These are phyloP conservation scores for Filosporella fistucella DNA, from an alignment of 495 filamentous ascomycete species.

Conservation along the genomic window DNA sequence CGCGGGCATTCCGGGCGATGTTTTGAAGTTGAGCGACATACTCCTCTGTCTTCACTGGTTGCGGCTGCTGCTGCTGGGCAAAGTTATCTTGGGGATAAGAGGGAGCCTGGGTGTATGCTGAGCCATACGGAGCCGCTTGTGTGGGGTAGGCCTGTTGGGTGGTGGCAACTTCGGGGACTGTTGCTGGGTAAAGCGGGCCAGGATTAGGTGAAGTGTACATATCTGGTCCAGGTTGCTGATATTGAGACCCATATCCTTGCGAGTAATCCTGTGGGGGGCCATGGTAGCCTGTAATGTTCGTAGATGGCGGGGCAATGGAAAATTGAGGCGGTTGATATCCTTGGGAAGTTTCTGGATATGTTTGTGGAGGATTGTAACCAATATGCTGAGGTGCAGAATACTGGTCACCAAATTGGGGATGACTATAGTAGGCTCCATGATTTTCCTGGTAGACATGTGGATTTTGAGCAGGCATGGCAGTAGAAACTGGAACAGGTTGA, in stretches of 20 bases:
- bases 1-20: constrained; percentile 51
- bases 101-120: constrained; percentile 24
- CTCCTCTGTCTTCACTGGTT: constrained; percentile 25
- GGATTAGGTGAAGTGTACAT: constrained; percentile 23
- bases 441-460: constrained; percentile 30
- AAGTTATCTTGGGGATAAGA: constrained; percentile 16
- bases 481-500: constrained; percentile 24
- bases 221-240: constrained; percentile 21
- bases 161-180: constrained; percentile 19
- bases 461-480: constrained; percentile 16
- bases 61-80: too few species aligned
- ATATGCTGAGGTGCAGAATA: constrained; percentile 29
- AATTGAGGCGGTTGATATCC: constrained; percentile 17
- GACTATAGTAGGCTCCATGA: constrained; percentile 34
- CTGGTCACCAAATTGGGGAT: constrained; percentile 31
- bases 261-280: constrained; percentile 21
- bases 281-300: constrained; percentile 12
- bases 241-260: constrained; percentile 28
- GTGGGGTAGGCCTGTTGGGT: constrained; percentile 21
- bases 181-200: constrained; percentile 20
- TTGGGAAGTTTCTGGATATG: constrained; percentile 18
- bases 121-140: constrained; percentile 14
- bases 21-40: constrained; percentile 53
- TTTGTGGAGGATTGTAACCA: constrained; percentile 29
- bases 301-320: constrained; percentile 11